Conservation (phyloP, 345 rosid genomes). For the Lepidium sativum region DNA sequence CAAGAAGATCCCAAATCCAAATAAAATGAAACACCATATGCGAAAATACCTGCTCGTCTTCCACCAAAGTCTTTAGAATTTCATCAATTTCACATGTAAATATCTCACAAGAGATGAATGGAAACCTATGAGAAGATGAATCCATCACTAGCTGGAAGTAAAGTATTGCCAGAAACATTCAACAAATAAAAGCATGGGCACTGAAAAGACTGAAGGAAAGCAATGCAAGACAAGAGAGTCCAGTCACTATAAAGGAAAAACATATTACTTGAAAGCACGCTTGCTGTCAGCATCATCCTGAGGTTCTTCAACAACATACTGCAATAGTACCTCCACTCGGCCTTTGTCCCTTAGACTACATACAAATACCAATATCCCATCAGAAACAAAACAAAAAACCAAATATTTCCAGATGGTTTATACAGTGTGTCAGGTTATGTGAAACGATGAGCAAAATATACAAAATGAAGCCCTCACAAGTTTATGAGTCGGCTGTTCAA, state of each 20-base stretch:
- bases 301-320: slow-evolving; percentile 68
- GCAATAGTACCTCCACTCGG: slow-evolving; percentile 76
- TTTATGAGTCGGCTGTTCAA: slow-evolving; percentile 83
- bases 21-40: not conserved
- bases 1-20: not conserved
- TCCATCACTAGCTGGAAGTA: not conserved
- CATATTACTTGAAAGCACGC: slow-evolving; percentile 66
- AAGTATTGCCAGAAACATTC: not conserved
- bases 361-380: slow-evolving; percentile 26
- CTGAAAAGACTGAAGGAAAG: not conserved
- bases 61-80: slow-evolving; percentile 77
- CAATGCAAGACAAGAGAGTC: not conserved
- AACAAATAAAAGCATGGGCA: not conserved
- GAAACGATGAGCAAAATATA: not conserved
- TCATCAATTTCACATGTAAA: slow-evolving; percentile 96
- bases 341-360: slow-evolving; percentile 71
- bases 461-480: slow-evolving; percentile 36
- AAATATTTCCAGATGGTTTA: not conserved
- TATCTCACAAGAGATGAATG: slow-evolving; percentile 89
- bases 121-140: slow-evolving; percentile 51
- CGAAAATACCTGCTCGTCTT: slow-evolving; percentile 71
- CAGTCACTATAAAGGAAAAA: not conserved
- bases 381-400: not conserved
- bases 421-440: not conserved
- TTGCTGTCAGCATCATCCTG: slow-evolving; percentile 74